Evolutionary conservation across 257 asterid genomes (phyloP).

Genomic region (Anisodus tanguticus): DNA sequence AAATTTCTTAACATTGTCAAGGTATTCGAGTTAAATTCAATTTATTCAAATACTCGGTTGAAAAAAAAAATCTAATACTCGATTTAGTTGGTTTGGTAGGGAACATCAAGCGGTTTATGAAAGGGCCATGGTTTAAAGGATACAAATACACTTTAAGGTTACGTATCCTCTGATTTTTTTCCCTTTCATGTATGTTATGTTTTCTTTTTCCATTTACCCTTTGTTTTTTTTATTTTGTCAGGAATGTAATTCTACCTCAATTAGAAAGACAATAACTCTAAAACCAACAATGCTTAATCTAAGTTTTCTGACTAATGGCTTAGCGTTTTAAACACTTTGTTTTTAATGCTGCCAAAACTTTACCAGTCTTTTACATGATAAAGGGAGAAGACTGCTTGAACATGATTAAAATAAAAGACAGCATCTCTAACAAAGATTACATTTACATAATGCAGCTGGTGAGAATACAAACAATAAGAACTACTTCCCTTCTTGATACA

Average conservation of each 20-base stretch:
- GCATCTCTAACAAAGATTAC: background rate
- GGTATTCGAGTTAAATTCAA: background rate
- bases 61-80: background rate
- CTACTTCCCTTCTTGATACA: background rate
- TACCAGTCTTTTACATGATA: background rate
- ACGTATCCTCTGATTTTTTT: background rate
- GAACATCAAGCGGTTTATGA: background rate
- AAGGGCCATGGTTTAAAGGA: background rate
- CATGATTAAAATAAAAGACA: background rate
- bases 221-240: background rate
- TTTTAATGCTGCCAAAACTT: background rate
- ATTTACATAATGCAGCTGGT: conserved; percentile 1
- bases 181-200: background rate
- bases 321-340: background rate
- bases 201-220: background rate
- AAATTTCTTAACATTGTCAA: background rate
- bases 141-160: too few species aligned
- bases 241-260: background rate
- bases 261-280: background rate
- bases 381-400: background rate
- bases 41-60: too few species aligned
- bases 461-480: conserved; percentile 27
- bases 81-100: background rate
- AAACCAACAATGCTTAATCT: background rate
- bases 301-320: background rate